Evolutionary conservation across 148 eudicot species (phyloP).

Genomic region (Chenopodium album): DNA sequence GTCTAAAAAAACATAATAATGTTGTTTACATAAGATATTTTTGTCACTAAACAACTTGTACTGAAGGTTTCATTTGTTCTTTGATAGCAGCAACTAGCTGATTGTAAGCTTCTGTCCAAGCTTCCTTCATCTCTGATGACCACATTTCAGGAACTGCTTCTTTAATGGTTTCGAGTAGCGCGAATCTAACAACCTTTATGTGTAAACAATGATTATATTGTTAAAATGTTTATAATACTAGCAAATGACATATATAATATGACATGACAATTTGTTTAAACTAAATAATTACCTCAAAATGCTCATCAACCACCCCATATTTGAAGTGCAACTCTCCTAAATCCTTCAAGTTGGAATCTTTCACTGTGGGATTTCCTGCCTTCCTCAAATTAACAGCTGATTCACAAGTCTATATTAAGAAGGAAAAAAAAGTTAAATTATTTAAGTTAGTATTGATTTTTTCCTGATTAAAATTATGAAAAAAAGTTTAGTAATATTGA

Average conservation of each 20-base stretch:
- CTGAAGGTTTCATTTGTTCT: slow-evolving; percentile 59
- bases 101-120: slow-evolving; percentile 83
- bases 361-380: slow-evolving; percentile 63
- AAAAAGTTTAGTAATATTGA: too few relatives aligned
- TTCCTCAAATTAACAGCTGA: slow-evolving; percentile 80
- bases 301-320: slow-evolving; percentile 85
- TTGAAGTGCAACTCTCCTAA: slow-evolving; percentile 59
- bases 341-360: slow-evolving; percentile 62
- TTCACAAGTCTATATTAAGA: slow-evolving; percentile 63
- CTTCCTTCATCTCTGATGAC: slow-evolving; percentile 79
- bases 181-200: slow-evolving; percentile 71
- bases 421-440: neutral
- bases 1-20: too few relatives aligned
- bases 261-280: neutral
- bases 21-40: neutral
- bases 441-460: neutral
- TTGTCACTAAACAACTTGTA: neutral
- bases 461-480: too few relatives aligned
- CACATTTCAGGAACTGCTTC: slow-evolving; percentile 90
- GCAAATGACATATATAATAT: neutral
- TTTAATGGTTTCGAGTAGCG: slow-evolving; percentile 73
- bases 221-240: neutral
- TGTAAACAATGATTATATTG: neutral
- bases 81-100: slow-evolving; percentile 79
- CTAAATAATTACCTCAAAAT: slow-evolving; percentile 61